These are phyloP conservation scores for Acacia concinna DNA, from an alignment of 331 rosid species.

Conservation along the genomic window DNA sequence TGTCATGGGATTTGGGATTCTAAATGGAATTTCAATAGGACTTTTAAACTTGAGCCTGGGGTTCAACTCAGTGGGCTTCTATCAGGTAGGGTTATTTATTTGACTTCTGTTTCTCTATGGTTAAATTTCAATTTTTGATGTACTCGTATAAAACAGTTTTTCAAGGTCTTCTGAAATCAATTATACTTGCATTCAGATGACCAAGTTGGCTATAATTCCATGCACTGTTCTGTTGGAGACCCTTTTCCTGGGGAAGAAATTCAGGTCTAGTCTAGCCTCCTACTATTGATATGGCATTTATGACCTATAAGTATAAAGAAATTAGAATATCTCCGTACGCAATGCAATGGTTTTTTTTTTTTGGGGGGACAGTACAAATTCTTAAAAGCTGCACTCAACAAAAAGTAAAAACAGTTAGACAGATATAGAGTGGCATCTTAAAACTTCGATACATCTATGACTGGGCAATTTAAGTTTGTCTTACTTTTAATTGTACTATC, in stretches of 20 bases:
- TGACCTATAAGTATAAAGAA: not conserved
- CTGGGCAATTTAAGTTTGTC: not conserved
- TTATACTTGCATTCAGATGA: slow-evolving; percentile 67
- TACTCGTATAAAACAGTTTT: slow-evolving; percentile 14
- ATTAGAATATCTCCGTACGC: not conserved
- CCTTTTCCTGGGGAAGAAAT: slow-evolving; percentile 74
- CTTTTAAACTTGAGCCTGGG: slow-evolving; percentile 94
- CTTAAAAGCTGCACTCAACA: not conserved
- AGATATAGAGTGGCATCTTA: slow-evolving; percentile 1
- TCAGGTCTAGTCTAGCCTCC: slow-evolving; percentile 55
- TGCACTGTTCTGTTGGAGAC: slow-evolving; percentile 91
- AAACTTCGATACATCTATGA: not conserved
- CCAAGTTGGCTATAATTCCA: slow-evolving; percentile 96
- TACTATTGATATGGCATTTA: slow-evolving; percentile 16
- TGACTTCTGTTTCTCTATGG: not conserved
- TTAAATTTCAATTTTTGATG: not conserved
- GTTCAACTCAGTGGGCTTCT: slow-evolving; percentile 97
- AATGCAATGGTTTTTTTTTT: not conserved
- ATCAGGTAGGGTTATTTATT: slow-evolving; percentile 59
- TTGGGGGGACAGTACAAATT: not conserved
- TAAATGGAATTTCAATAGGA: slow-evolving; percentile 96
- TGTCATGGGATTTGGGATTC: slow-evolving; percentile 93
- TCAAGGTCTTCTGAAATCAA: slow-evolving; percentile 29
- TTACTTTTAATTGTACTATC: slow-evolving; percentile 4
- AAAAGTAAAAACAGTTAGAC: not conserved